Evolutionary conservation across 768 basidiomycete genomes (phyloP), one percentile per base, ranked within the genome.

Genomic region (Coprinopsis strossmayeri): DNA sequence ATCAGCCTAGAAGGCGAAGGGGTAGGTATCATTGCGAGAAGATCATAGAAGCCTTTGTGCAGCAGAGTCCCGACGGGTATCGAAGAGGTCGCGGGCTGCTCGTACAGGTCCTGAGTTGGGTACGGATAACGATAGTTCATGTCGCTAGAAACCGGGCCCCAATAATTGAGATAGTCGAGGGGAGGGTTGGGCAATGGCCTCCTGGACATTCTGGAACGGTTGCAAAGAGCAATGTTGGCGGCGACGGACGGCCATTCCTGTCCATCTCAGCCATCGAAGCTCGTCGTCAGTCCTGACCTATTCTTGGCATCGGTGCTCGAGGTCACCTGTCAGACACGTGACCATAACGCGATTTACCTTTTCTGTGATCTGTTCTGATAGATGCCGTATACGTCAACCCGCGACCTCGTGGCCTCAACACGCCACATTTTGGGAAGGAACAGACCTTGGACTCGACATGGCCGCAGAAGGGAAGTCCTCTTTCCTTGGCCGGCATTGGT

Each of bases 41-140:
- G 75, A 70, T 90, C 87, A 66, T 89, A 91, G 72, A 91, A 91
- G n/a, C 88, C 91, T 55, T 88, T 85, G 76, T 92, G 89, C 32
- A 91, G 69, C 45, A 91, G 68, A 5, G 87, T 87, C 23, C 84
- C 87, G 12, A 74, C 76, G 46, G 80, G 80, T 69, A 57, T 77
- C 67, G 57, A 65, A 64, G 39, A 59, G 54, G 58, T 62, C 61
- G 40, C 53, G 40, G 46, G 47, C 42, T 21, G 53, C 47, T 48
- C 34, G 38, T 50, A 32, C 49, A 20, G 26, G 7, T 44, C 26
- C 25, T 40, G 53, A 30, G 42, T 35, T 12, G 4, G 50, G 27
- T 21, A 20, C 24, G 38, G 46, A 42, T 41, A 49, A 9, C 23
- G 40, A 45, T 32, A 20, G 30, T 45, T 10, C 7, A 32, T 4